A percentile compares a stretch with the other conserved stretches of the same genome.
Conservation (phyloP, 257 asterid species). For the Handroanthus guayacan region DNA sequence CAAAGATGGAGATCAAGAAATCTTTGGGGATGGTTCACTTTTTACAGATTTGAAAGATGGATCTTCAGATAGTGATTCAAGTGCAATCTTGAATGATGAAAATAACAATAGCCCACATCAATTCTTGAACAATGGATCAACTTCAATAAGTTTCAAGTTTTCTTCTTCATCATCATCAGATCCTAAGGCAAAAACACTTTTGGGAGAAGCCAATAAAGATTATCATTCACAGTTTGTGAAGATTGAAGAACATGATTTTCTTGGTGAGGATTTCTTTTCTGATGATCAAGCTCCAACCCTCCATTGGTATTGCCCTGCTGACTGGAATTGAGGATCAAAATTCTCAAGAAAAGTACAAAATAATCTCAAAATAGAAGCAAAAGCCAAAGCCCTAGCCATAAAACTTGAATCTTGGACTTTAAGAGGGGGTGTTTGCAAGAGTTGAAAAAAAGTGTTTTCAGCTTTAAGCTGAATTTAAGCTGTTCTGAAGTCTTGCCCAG, state of each 20-base stretch:
- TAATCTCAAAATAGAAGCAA: not conserved
- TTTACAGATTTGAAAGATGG: constrained; percentile 73
- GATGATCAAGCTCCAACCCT: constrained; percentile 92
- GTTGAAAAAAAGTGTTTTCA: no score
- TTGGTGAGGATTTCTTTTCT: constrained; percentile 76
- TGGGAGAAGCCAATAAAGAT: not conserved
- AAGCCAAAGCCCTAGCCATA: not conserved
- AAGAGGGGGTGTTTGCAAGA: no score
- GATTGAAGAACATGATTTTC: constrained; percentile 85
- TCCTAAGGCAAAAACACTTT: not conserved
- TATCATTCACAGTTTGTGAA: constrained; percentile 74
- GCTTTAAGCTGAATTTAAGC: no score
- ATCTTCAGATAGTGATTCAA: constrained; percentile 81
- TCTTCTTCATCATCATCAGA: constrained; percentile 4
- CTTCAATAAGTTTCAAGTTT: constrained; percentile 32
- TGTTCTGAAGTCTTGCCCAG: no score
- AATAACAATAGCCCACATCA: constrained; percentile 41
- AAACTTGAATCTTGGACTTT: not conserved
- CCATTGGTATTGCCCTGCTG: constrained; percentile 73
- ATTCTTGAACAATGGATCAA: constrained; percentile 43
- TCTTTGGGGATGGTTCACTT: constrained; percentile 12
- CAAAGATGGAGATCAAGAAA: not conserved
- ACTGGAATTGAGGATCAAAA: constrained; percentile 57
- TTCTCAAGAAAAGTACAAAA: not conserved
- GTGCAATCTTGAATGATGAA: constrained; percentile 83